Evolutionary conservation across 345 rosid genomes (phyloP).

Genomic region (Reutealis trisperma): DNA sequence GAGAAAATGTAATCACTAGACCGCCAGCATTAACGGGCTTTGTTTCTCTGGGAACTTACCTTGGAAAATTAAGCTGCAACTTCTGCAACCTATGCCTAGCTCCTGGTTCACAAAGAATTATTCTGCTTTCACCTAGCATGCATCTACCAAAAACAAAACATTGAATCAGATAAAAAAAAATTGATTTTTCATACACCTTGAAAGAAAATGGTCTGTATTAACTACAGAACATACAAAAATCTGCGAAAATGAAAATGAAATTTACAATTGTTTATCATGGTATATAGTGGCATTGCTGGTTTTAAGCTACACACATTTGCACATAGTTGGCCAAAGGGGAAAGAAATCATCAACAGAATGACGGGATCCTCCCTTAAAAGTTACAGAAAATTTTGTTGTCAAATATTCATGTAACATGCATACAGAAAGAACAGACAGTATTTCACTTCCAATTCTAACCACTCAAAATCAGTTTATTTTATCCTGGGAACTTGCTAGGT

Average conservation of each 20-base stretch:
- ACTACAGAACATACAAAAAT: not conserved
- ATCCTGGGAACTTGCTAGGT: not conserved
- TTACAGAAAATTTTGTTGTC: too few relatives aligned
- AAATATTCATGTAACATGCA: not conserved
- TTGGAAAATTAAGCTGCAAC: constrained; percentile 93
- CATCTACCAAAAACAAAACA: constrained; percentile 50
- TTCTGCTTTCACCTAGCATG: constrained; percentile 86
- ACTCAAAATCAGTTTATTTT: not conserved
- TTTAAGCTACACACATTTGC: not conserved
- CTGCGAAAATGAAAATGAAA: not conserved
- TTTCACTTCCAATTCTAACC: not conserved
- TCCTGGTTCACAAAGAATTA: constrained; percentile 82
- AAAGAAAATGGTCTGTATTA: not conserved
- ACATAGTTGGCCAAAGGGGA: too few relatives aligned
- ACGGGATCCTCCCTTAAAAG: too few relatives aligned
- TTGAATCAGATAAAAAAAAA: not conserved
- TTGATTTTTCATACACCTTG: not conserved
- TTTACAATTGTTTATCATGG: too few relatives aligned
- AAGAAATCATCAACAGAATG: too few relatives aligned
- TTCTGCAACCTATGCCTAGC: constrained; percentile 81
- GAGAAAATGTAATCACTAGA: not conserved
- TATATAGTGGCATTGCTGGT: not conserved
- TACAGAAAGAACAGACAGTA: not conserved
- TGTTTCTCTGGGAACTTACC: constrained; percentile 38
- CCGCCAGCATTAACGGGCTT: not conserved